Base-by-base conservation (phyloP, 108 stramenopile genomes). In the Pseudonitzschia multistriata region DNA sequence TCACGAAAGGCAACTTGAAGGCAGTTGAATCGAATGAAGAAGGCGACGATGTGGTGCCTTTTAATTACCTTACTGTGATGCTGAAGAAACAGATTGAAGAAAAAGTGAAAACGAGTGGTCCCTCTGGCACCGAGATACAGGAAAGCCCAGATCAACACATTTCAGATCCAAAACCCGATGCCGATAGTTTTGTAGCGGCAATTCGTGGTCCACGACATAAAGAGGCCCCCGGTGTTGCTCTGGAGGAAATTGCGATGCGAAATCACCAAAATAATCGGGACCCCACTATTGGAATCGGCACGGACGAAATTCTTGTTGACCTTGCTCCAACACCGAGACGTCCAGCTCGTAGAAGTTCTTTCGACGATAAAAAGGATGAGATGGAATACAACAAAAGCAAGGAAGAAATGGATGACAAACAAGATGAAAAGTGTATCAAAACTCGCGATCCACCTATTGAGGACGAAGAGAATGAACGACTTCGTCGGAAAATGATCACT, bases 41-140 rank as follows among this genome's bases (percentile, higher is more conserved):
- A 14, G 73, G 49, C 30, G 73, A 74, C 37, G 52, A 67, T 48
- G 66, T 65, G 17, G 73, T 65, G 14, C 66, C 65, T 47, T 17
- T 27, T 39, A 64, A 64, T 64, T 64, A 64, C 36, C 21, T 64
- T 8, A 5, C 62, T 45, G 15, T 42, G 17, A 64, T 64, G 62
- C 62, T 64, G 39, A 64, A 47, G 34, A 64, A 64, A 36, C 42
- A 64, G 29, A 24, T 47, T 19, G 37, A 40, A 22, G 35, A 62
- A 62, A 35, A 37, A 24, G 22, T 17, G 36, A 35, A 37, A 36
- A 36, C 10, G 28, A 24, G 19, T 0, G 13, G 42, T 10, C n/a
- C n/a, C n/a, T 14, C 34, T 35, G 40, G 21, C 14, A 7, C 37
- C 2, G 39, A 0, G 3, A 6, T 3, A 5, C 8, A 25, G 15